Conservation (phyloP, 768 basidiomycete species). For the Boletus tylopilopsis region DNA sequence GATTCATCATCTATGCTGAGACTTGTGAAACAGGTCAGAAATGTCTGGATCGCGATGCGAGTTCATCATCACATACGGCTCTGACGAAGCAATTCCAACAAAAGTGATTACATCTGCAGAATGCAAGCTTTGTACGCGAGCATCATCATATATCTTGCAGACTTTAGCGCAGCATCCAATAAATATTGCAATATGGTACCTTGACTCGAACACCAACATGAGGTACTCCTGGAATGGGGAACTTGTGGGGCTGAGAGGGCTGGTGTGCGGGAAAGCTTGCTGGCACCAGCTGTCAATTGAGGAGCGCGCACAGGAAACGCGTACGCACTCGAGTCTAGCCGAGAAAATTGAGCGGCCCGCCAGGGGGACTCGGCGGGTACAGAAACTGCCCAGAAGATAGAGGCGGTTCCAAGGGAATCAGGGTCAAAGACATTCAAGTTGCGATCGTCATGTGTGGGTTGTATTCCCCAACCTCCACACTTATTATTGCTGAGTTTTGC, state of each 20-base stretch:
- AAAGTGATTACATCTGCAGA: slow-evolving; percentile 64
- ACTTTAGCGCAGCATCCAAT: slow-evolving; percentile 1
- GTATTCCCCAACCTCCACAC: slow-evolving; percentile 77
- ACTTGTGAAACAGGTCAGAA: slow-evolving; percentile 30
- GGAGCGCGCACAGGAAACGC: neutral
- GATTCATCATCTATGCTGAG: slow-evolving; percentile 37
- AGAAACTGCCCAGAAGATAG: slow-evolving; percentile 67
- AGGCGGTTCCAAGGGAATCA: slow-evolving; percentile 56
- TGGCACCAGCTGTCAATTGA: slow-evolving; percentile 4
- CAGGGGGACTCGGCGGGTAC: slow-evolving; percentile 68
- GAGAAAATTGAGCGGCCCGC: slow-evolving; percentile 38
- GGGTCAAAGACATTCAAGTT: slow-evolving; percentile 35
- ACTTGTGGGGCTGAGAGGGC: slow-evolving; percentile 53
- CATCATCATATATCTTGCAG: slow-evolving; percentile 55
- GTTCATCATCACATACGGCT: slow-evolving; percentile 48
- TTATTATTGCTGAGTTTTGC: slow-evolving; percentile 38
- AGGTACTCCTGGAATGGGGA: slow-evolving; percentile 46
- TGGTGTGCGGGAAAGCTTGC: slow-evolving; percentile 25
- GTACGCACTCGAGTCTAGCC: slow-evolving; percentile 17
- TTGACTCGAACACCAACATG: slow-evolving; percentile 76
- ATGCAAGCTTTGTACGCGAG: slow-evolving; percentile 44
- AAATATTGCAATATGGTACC: slow-evolving; percentile 32
- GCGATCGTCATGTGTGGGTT: slow-evolving; percentile 27
- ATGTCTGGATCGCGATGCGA: neutral
- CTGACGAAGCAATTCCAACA: slow-evolving; percentile 67